Evolutionary conservation across 371 early-diverging fungal genomes (phyloP), one percentile per base, ranked within the genome.

Genomic region (Mortierella sp.): DNA sequence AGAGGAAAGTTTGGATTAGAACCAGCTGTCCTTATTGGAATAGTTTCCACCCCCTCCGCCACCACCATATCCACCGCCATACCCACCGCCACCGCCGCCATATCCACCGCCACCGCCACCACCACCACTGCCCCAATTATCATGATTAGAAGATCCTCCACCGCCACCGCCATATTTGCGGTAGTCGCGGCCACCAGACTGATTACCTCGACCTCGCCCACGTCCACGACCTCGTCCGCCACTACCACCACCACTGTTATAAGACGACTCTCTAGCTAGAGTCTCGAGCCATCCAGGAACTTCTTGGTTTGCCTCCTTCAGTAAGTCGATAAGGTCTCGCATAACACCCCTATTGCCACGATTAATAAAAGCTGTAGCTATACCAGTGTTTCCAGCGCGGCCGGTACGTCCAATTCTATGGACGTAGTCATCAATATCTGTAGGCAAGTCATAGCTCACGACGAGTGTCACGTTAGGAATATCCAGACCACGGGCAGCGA

Each of bases 341-440:
- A 95, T 97, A 68, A 95, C 90, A 77, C 93, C 93, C 83, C 88
- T 91, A 91, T 99, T 98, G 64, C 93, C 93, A 40, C 93, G 90
- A 81, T 99, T 98, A 88, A 99, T 97, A 92, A 99, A 99, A 58
- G 99, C 96, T 75, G 96, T 96, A 35, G 98, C 94, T 12, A 93
- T 88, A 68, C 99, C 99, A 55, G 94, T 93, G 84, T 95, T 94
- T 67, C 94, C 96, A 22, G 98, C 98, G 87, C 99, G 97, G 32
- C 99, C 99, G 32, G 99, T 99, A 86, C 99, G 94, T 76, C 99
- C 99, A 72, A 99, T 98, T 82, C 99, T 93, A 86, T 99, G 99
- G 66, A 99, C 96, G 85, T 97, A 99, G 84, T 97, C 98, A 79
- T 96, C 95, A 81, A 92, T 91, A 83, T 97, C 96, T 8, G 90